Conservation (phyloP, 139 green algal species). For the Pleodorina starrii region DNA sequence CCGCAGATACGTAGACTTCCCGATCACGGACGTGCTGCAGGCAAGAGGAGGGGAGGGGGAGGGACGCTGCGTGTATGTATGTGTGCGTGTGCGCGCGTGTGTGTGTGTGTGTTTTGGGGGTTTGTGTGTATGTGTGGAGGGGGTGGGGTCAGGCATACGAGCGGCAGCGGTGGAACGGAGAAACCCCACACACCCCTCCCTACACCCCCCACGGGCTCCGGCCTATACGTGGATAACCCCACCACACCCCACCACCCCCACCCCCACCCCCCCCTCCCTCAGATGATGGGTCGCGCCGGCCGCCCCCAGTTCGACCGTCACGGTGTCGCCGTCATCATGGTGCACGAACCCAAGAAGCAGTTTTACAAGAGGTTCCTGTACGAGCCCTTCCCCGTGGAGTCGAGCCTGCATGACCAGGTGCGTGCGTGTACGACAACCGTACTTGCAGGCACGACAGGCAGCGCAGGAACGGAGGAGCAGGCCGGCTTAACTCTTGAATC, state of each 20-base stretch:
- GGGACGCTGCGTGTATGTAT: no score
- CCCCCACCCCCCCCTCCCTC: slow-evolving; percentile 86
- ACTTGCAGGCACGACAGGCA: no score
- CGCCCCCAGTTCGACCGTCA: slow-evolving; percentile 94
- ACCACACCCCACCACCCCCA: no score
- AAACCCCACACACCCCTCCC: background rate
- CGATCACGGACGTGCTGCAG: slow-evolving; percentile 98
- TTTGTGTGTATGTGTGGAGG: no score
- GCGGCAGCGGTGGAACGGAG: no score
- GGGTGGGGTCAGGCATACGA: no score
- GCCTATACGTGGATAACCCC: no score
- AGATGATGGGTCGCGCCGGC: slow-evolving; percentile 93
- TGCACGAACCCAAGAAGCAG: slow-evolving; percentile 97
- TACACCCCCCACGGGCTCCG: no score
- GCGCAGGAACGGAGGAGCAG: no score
- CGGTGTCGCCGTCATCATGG: slow-evolving; percentile 96
- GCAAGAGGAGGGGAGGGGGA: slow-evolving; percentile 55
- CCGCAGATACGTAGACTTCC: slow-evolving; percentile 94
- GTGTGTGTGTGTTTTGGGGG: no score
- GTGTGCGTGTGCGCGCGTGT: no score
- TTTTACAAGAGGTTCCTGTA: slow-evolving; percentile 99
- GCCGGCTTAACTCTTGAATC: no score
- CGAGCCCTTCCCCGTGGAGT: slow-evolving; percentile 98
- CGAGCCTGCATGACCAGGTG: slow-evolving; percentile 84
- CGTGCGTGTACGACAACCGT: background rate